Evolutionary conservation across 73 alveolate species (phyloP), one percentile per base, ranked within the genome.

Genomic region (Paramecium bursaria): DNA sequence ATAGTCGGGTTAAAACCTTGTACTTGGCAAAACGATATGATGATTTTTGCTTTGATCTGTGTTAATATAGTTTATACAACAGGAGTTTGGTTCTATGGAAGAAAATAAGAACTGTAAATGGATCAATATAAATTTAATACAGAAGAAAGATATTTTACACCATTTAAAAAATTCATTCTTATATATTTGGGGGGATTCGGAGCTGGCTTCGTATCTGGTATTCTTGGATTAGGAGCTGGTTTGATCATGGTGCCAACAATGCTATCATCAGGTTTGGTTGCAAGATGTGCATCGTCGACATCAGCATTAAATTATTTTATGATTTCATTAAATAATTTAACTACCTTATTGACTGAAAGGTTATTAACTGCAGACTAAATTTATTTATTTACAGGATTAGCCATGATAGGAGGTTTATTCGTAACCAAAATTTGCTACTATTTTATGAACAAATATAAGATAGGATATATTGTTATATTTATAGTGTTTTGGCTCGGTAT

Each of bases 241-340:
- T 67, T 67, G 19, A 47, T 67, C 1, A 67, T 67, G 82, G 82
- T 67, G 19, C 82, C 82, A 11, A 27, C 39, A 11, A 39, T 67
- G 3, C 13, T 67, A 42, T 42, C 3, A 25, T 30, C 60, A 39
- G 82, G 57, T 7, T 67, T 67, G 3, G 44, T 67, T 3, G 50
- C 82, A 10, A 67, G 82, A 67, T 67, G 82, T 67, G 27, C 82
- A 15, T 67, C 82, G 13, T 53, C 82, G 0, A 67, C 82, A 39
- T 67, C 82, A 35, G 82, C 82, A 0, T 67, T 67, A 39, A 67
- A 25, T 67, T 67, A 67, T 67, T 67, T 67, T 15, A 67, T 67
- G 82, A 67, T 67, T 67, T 67, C 82, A 67, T 67, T 67, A 39
- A 67, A 67, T 67, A 67, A 67, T 67, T 67, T 67, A 67, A 67